These are phyloP conservation scores for Fusarium sp. DNA, from an alignment of 2,329 filamentous ascomycete genomes.

Conservation along the genomic window DNA sequence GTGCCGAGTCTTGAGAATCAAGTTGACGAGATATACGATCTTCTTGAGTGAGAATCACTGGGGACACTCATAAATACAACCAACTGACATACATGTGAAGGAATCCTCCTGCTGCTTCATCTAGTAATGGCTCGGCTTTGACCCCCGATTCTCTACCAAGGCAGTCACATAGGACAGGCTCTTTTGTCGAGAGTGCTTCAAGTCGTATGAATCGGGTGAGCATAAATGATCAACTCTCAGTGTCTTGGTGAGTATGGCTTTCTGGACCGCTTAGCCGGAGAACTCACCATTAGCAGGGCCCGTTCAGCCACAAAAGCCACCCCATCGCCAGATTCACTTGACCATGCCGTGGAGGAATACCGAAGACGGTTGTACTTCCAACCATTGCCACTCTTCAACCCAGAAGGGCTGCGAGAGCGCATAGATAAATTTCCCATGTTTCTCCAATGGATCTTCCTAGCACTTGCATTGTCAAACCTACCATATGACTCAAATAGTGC, in stretches of 20 bases:
- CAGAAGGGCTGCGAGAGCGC: constrained; percentile 6
- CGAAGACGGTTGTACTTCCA: constrained; percentile 40
- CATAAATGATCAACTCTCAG: background rate
- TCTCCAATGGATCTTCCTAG: constrained; percentile 36
- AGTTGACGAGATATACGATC: constrained; percentile 21
- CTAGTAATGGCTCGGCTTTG: constrained; percentile 22
- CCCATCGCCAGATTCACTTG: constrained; percentile 17
- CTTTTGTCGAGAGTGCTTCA: constrained; percentile 4
- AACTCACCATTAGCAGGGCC: background rate
- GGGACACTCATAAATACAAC: fast-evolving
- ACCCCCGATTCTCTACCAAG: constrained; percentile 21
- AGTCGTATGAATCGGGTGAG: constrained; percentile 8
- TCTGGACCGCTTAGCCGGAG: fast-evolving
- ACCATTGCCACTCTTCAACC: constrained; percentile 36
- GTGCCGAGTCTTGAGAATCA: constrained; percentile 7
- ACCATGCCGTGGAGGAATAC: constrained; percentile 34
- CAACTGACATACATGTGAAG: background rate
- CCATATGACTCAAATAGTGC: constrained; percentile 29
- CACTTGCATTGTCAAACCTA: constrained; percentile 16
- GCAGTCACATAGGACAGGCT: background rate
- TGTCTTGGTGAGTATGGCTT: background rate
- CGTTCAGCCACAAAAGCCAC: background rate
- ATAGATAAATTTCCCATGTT: constrained; percentile 26
- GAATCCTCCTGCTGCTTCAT: constrained; percentile 6
- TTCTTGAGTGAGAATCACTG: constrained; percentile 3